phyloP scores from a whole-genome alignment of 805 yeast genomes.

The Metschnikowia cerradonensis region DNA sequence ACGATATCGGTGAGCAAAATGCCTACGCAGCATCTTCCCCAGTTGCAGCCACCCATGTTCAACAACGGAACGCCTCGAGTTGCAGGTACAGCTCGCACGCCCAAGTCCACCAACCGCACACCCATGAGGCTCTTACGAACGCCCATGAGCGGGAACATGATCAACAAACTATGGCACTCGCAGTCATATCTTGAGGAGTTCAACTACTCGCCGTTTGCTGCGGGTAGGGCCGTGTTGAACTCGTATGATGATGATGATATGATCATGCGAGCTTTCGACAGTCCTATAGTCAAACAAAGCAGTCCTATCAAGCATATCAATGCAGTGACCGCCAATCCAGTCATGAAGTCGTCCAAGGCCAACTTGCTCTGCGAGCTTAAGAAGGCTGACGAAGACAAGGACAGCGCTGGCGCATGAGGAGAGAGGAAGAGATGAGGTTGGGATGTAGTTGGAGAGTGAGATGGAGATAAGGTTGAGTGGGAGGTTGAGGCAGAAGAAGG shows the following conservation, averaged over 20 bases:
- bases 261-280: constrained; percentile 39
- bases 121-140: constrained; percentile 36
- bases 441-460: no score
- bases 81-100: constrained; percentile 22
- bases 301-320: constrained; percentile 20
- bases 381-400: constrained; percentile 7
- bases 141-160: constrained; percentile 41
- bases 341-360: constrained; percentile 1
- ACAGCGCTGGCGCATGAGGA: constrained; percentile 4
- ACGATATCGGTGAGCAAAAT: constrained; percentile 9
- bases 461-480: no score
- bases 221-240: constrained; percentile 21
- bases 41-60: constrained; percentile 11
- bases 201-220: constrained; percentile 43
- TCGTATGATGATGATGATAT: constrained; percentile 46
- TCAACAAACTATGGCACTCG: constrained; percentile 58
- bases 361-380: constrained; percentile 13
- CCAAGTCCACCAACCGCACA: constrained; percentile 33
- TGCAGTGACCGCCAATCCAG: constrained; percentile 20
- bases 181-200: constrained; percentile 67
- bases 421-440: background rate
- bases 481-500: no score
- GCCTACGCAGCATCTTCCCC: constrained; percentile 7
- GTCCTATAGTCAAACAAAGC: constrained; percentile 15
- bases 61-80: constrained; percentile 11